phyloP scores from a whole-genome alignment of 441 rosid species.

The Cnidoscolus chayamansa region DNA sequence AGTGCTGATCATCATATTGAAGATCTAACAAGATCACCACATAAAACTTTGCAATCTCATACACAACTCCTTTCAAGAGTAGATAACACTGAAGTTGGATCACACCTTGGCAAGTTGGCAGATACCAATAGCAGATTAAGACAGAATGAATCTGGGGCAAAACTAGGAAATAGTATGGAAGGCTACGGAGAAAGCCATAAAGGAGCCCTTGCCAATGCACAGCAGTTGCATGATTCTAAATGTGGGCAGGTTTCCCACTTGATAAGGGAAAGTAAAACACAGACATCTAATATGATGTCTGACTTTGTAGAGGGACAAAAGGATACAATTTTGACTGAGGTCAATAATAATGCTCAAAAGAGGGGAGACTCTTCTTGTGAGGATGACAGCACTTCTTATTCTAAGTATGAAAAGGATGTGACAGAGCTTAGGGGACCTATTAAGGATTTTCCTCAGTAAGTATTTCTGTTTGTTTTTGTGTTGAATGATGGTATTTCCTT shows the following conservation, averaged over 20 bases:
- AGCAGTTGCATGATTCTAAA: slow-evolving; percentile 49
- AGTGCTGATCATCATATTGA: slow-evolving; percentile 49
- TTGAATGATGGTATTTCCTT: slow-evolving; percentile 4
- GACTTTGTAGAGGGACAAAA: slow-evolving; percentile 46
- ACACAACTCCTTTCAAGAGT: slow-evolving; percentile 41
- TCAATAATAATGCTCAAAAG: slow-evolving; percentile 44
- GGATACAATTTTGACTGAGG: slow-evolving; percentile 39
- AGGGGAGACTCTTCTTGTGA: slow-evolving; percentile 53
- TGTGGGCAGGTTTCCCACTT: slow-evolving; percentile 45
- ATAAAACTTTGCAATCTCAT: slow-evolving; percentile 48
- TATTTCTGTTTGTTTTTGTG: slow-evolving; percentile 19
- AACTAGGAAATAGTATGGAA: slow-evolving; percentile 49
- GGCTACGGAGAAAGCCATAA: slow-evolving; percentile 69
- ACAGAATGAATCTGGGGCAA: slow-evolving; percentile 46
- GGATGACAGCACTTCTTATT: slow-evolving; percentile 59
- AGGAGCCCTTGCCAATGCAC: slow-evolving; percentile 39
- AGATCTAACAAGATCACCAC: slow-evolving; percentile 43
- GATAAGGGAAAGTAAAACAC: slow-evolving; percentile 52
- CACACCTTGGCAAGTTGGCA: slow-evolving; percentile 40
- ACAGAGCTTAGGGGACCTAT: slow-evolving; percentile 82
- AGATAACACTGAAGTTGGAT: slow-evolving; percentile 40
- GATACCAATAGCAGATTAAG: slow-evolving; percentile 51
- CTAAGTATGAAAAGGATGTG: slow-evolving; percentile 74
- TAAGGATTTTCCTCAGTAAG: slow-evolving; percentile 78
- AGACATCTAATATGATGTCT: slow-evolving; percentile 28